Percentiles rank a stretch among this genome's conserved stretches.
These are phyloP conservation scores for Aspergillus awamori DNA, from an alignment of 2,329 filamentous ascomycete genomes.

Conservation along the genomic window DNA sequence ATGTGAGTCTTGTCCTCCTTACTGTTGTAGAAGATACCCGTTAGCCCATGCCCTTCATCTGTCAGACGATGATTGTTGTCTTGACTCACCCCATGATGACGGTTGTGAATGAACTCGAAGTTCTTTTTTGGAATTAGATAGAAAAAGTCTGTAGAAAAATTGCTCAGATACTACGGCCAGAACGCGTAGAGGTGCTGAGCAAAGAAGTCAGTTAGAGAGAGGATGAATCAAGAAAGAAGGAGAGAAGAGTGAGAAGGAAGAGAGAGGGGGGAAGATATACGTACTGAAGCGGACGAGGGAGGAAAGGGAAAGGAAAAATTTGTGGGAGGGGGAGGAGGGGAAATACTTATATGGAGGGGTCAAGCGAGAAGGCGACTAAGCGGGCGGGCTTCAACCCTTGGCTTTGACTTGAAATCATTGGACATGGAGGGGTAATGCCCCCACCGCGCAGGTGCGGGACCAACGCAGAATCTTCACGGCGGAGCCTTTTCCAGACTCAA, in stretches of 20 bases:
- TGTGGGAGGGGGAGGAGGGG: conserved; percentile 48
- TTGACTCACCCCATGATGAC: conserved; percentile 65
- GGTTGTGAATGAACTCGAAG: conserved; percentile 50
- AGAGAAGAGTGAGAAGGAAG: conserved; percentile 24
- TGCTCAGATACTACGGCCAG: conserved; percentile 56
- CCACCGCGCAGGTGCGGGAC: conserved; percentile 30
- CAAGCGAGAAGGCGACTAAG: conserved; percentile 45
- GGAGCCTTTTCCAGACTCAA: conserved; percentile 16
- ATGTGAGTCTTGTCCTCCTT: conserved; percentile 96
- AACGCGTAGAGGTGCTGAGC: conserved; percentile 55
- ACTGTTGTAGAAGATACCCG: conserved; percentile 55
- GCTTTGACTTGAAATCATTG: conserved; percentile 30
- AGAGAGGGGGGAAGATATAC: conserved; percentile 38
- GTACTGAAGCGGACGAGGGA: conserved; percentile 50
- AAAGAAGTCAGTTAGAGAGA: conserved; percentile 33
- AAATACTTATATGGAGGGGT: conserved; percentile 52
- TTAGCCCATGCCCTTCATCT: conserved; percentile 14
- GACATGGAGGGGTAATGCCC: conserved; percentile 30
- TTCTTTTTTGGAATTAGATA: conserved; percentile 50
- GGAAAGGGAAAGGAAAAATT: conserved; percentile 40
- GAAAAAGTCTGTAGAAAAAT: conserved; percentile 42
- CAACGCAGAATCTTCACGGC: conserved; percentile 40
- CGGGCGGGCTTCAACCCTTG: conserved; percentile 41
- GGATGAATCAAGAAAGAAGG: conserved; percentile 25
- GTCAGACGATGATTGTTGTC: conserved; percentile 14